phyloP scores from a whole-genome alignment of 2,329 filamentous ascomycete species.

The Aspergillus piperis region DNA sequence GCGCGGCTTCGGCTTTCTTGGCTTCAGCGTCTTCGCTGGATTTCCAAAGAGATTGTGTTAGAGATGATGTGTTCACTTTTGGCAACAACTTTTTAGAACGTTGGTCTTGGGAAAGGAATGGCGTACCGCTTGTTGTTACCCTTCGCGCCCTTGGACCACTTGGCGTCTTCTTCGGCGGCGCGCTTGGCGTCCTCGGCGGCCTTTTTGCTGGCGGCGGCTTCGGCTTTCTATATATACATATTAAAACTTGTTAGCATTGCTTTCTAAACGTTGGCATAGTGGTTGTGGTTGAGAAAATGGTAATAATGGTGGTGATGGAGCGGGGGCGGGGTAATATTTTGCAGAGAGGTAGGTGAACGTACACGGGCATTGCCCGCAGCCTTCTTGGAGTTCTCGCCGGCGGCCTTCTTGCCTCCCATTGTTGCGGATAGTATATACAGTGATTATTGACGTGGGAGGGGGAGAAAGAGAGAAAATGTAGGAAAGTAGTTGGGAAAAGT shows the following conservation, averaged over 20 bases:
- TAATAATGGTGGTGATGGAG: constrained; percentile 9
- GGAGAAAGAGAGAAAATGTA: not conserved
- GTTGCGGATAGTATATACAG: constrained; percentile 19
- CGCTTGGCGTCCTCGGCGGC: constrained; percentile 68
- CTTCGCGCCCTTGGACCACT: constrained; percentile 88
- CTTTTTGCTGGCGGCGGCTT: constrained; percentile 77
- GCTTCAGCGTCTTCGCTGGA: constrained; percentile 77
- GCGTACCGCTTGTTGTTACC: constrained; percentile 80
- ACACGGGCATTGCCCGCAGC: constrained; percentile 74
- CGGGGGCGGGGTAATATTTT: constrained; percentile 28
- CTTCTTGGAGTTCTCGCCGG: constrained; percentile 82
- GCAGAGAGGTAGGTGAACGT: constrained; percentile 22
- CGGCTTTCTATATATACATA: constrained; percentile 74
- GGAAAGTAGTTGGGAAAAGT: not conserved
- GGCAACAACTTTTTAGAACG: too few relatives aligned
- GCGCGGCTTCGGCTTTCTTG: constrained; percentile 77
- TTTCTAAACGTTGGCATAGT: too few relatives aligned
- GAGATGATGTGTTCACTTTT: too few relatives aligned
- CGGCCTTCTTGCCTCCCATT: constrained; percentile 72
- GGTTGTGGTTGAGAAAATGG: not conserved
- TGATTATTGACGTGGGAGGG: not conserved
- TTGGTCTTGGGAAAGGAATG: not conserved
- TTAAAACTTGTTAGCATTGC: too few relatives aligned
- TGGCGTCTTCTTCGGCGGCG: constrained; percentile 66
- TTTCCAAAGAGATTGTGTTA: too few relatives aligned